Evolutionary conservation across 192 early-diverging fungal species (phyloP).

Genomic region (Thamnidium elegans): DNA sequence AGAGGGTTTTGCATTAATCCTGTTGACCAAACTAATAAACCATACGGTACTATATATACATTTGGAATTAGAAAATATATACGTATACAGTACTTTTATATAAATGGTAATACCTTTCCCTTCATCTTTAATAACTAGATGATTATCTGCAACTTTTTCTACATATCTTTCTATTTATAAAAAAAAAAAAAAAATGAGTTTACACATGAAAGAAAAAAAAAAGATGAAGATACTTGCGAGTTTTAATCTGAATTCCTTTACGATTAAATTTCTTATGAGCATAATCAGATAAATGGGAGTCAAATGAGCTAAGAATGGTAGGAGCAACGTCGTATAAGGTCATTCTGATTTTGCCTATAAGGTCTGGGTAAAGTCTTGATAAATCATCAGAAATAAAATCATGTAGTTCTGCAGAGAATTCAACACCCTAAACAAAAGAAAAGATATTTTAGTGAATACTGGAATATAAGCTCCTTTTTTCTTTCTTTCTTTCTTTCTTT

Average conservation of each 20-base stretch:
- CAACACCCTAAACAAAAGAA: slow-evolving; percentile 47
- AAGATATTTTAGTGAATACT: not conserved
- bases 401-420: slow-evolving; percentile 71
- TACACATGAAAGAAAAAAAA: no score
- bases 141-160: slow-evolving; percentile 51
- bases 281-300: slow-evolving; percentile 68
- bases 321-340: slow-evolving; percentile 77
- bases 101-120: slow-evolving; percentile 32
- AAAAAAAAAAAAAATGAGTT: not conserved
- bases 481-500: no score
- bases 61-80: not conserved
- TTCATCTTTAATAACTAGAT: slow-evolving; percentile 50
- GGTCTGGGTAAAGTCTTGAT: slow-evolving; percentile 64
- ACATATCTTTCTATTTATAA: slow-evolving; percentile 24
- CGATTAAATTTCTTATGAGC: slow-evolving; percentile 71
- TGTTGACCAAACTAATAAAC: slow-evolving; percentile 73
- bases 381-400: slow-evolving; percentile 86
- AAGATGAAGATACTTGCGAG: slow-evolving; percentile 47
- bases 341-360: slow-evolving; percentile 52
- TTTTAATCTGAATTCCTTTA: slow-evolving; percentile 74
- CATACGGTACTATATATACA: slow-evolving; percentile 50
- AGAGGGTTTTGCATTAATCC: slow-evolving; percentile 65
- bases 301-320: slow-evolving; percentile 75
- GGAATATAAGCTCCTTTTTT: not conserved
- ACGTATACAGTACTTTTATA: not conserved